phyloP scores from a whole-genome alignment of 2,329 filamentous ascomycete species.

The Alternaria novae-zelandiae region DNA sequence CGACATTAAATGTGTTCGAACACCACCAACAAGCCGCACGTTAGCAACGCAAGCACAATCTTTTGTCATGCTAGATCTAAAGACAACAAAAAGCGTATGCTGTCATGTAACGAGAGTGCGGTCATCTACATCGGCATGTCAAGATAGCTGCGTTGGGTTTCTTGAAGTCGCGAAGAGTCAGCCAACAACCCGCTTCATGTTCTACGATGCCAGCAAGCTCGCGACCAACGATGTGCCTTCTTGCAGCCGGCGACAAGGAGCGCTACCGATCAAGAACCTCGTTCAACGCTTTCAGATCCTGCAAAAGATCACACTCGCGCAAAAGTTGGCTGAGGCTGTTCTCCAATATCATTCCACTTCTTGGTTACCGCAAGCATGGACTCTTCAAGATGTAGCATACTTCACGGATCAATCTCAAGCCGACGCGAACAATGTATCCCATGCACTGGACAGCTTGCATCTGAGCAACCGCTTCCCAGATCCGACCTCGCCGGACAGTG shows the following conservation, averaged over 20 bases:
- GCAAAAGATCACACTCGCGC: slow-evolving; percentile 6
- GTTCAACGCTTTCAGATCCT: not conserved
- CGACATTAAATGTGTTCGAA: not conserved
- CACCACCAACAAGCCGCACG: not conserved
- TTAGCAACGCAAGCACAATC: not conserved
- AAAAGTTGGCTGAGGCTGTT: slow-evolving; percentile 14
- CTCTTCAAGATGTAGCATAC: slow-evolving; percentile 16
- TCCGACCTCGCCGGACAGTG: not conserved
- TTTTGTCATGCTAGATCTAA: not conserved
- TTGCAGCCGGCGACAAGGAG: not conserved
- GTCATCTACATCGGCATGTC: not conserved
- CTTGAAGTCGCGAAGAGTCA: slow-evolving; percentile 6
- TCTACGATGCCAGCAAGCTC: slow-evolving; percentile 11
- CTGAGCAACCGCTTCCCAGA: not conserved
- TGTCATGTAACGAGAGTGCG: not conserved
- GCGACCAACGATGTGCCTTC: not conserved
- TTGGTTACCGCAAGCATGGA: slow-evolving; percentile 19
- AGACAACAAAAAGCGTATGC: not conserved
- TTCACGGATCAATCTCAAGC: slow-evolving; percentile 6
- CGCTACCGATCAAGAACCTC: not conserved
- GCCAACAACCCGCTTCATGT: slow-evolving; percentile 7
- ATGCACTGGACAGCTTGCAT: not conserved
- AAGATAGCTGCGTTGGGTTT: slow-evolving; percentile 14
- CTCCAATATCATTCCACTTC: slow-evolving; percentile 19
- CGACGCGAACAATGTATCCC: not conserved